Conservation (phyloP, 1,284 basidiomycete species). For the Coniferiporia sulphurascens region DNA sequence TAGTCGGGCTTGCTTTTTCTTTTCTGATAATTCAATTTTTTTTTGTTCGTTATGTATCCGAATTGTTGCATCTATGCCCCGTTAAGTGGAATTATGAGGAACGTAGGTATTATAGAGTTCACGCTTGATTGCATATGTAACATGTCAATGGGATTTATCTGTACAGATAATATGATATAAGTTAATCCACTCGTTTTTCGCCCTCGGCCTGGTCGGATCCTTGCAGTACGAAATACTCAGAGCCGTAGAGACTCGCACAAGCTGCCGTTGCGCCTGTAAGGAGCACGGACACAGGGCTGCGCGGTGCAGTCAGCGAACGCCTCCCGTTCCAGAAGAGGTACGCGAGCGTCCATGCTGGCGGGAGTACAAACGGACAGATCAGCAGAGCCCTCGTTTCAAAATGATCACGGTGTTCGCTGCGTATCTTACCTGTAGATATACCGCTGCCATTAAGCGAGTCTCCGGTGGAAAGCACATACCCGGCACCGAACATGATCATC, state of each 20-base stretch:
- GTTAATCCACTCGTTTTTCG: neutral
- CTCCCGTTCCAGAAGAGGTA: slow-evolving; percentile 40
- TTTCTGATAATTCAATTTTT: neutral
- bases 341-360: slow-evolving; percentile 41
- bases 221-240: slow-evolving; percentile 33
- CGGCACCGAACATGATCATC: slow-evolving; percentile 40
- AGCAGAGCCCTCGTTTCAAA: neutral
- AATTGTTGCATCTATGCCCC: neutral
- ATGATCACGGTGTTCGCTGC: neutral
- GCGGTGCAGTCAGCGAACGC: slow-evolving; percentile 30
- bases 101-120: neutral
- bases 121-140: neutral
- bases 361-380: neutral
- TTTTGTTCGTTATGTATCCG: slow-evolving; percentile 3
- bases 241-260: slow-evolving; percentile 38
- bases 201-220: neutral
- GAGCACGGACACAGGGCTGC: slow-evolving; percentile 31
- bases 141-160: neutral
- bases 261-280: slow-evolving; percentile 32
- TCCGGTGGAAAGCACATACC: slow-evolving; percentile 37
- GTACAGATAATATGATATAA: neutral
- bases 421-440: slow-evolving; percentile 35
- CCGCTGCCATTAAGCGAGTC: slow-evolving; percentile 42
- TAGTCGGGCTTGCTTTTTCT: neutral
- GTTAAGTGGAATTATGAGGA: neutral